A percentile compares a stretch with the other conserved stretches of the same genome.
Conservation (phyloP, 1,284 basidiomycete species). For the Mycosarcoma mackinlayi region DNA sequence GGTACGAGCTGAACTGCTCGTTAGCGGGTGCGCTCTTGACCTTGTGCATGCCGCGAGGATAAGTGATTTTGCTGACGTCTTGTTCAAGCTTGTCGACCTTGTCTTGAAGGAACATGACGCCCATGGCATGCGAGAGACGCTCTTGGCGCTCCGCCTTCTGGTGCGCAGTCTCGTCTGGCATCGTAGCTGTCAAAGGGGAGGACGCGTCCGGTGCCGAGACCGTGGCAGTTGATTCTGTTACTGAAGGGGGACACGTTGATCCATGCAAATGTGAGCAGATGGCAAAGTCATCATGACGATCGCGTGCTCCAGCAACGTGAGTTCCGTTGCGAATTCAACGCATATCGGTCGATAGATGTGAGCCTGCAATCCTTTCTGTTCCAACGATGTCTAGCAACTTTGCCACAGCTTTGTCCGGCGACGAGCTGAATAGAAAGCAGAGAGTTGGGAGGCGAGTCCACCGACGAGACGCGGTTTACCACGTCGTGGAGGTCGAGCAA, state of each 20-base stretch:
- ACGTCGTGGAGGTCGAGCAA: no score
- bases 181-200: background rate
- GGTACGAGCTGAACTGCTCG: background rate
- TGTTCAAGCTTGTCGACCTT: slow-evolving; percentile 55
- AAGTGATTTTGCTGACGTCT: slow-evolving; percentile 44
- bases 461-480: no score
- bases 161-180: slow-evolving; percentile 28
- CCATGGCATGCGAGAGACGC: slow-evolving; percentile 58
- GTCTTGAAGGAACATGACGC: slow-evolving; percentile 61
- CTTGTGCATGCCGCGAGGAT: slow-evolving; percentile 29
- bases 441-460: no score
- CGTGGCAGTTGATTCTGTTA: background rate
- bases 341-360: no score
- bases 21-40: slow-evolving; percentile 17
- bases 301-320: background rate
- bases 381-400: no score
- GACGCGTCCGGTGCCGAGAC: no score
- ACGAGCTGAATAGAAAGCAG: no score
- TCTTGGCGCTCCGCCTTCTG: slow-evolving; percentile 39
- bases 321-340: slow-evolving; percentile 2
- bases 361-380: no score
- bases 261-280: slow-evolving; percentile 10
- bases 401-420: no score
- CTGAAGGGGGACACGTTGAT: background rate
- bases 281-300: slow-evolving; percentile 13